Conservation (phyloP, 306 rosid genomes). For the Coriaria nepalensis region DNA sequence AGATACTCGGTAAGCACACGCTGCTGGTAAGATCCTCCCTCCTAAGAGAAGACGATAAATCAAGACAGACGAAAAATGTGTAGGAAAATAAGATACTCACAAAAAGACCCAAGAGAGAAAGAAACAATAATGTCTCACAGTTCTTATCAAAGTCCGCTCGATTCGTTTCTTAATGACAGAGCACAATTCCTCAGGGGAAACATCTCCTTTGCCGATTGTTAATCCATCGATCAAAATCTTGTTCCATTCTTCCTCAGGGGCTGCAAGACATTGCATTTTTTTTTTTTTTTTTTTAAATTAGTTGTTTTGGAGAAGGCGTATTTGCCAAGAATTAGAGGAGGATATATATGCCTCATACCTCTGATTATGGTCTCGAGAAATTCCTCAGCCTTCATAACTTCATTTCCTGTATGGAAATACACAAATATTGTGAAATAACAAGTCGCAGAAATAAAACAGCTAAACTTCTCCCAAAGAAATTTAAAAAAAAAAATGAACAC, state of each 20-base stretch:
- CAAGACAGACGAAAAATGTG: slow-evolving; percentile 11
- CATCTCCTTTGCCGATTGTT: slow-evolving; percentile 56
- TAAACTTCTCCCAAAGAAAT: too few species aligned
- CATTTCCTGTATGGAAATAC: slow-evolving; percentile 40
- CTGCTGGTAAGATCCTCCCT: slow-evolving; percentile 93
- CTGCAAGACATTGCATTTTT: slow-evolving; percentile 26
- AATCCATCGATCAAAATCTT: slow-evolving; percentile 57
- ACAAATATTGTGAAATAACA: neutral
- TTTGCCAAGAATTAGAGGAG: too few species aligned
- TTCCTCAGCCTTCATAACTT: slow-evolving; percentile 66
- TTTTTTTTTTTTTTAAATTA: slow-evolving; percentile 3
- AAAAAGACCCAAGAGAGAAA: slow-evolving; percentile 4
- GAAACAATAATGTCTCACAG: slow-evolving; percentile 35
- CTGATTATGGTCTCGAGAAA: slow-evolving; percentile 74
- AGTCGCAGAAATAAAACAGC: neutral
- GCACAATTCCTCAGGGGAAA: slow-evolving; percentile 51
- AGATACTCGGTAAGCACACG: slow-evolving; percentile 64
- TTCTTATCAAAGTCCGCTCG: slow-evolving; percentile 81
- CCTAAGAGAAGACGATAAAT: slow-evolving; percentile 21
- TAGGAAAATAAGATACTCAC: slow-evolving; percentile 4
- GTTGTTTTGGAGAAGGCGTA: too few species aligned
- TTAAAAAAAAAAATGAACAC: too few species aligned
- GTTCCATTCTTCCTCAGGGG: slow-evolving; percentile 88
- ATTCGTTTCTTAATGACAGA: slow-evolving; percentile 68
- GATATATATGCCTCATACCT: slow-evolving; percentile 33